Evolutionary conservation across 805 yeast species (phyloP).

Genomic region (Candida xiaguanensis): DNA sequence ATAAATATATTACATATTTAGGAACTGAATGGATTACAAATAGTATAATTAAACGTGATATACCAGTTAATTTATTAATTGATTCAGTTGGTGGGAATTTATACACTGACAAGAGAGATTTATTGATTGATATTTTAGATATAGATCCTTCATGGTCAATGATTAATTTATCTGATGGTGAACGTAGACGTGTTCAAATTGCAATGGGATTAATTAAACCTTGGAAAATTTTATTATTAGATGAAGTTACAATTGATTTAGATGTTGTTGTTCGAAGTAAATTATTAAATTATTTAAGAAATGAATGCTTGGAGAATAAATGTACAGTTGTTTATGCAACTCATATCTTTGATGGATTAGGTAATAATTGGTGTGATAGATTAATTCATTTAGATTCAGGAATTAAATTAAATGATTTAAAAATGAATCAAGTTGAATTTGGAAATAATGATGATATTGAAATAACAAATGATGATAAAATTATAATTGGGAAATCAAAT

Average conservation of each 20-base stretch:
- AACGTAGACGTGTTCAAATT: conserved; percentile 88
- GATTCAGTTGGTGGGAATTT: conserved; percentile 71
- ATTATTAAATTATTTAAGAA: conserved; percentile 61
- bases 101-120: conserved; percentile 72
- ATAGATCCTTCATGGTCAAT: conserved; percentile 88
- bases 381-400: conserved; percentile 79
- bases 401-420: conserved; percentile 35
- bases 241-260: conserved; percentile 94
- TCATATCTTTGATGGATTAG: conserved; percentile 93
- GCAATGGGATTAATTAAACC: conserved; percentile 91
- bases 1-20: conserved; percentile 63
- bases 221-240: conserved; percentile 83
- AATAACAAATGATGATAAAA: conserved; percentile 13
- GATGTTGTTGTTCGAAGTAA: conserved; percentile 87
- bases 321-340: conserved; percentile 90
- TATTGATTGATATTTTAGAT: conserved; percentile 72
- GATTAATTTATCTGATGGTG: conserved; percentile 92
- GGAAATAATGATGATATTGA: conserved; percentile 6
- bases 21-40: conserved; percentile 99
- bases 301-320: conserved; percentile 67
- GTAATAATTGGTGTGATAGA: conserved; percentile 78
- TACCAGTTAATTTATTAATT: conserved; percentile 76
- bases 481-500: conserved; percentile 41
- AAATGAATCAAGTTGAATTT: conserved; percentile 26
- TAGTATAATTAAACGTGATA: conserved; percentile 84